Conservation (phyloP, 2,329 filamentous ascomycete genomes). For the Alternaria novae-zelandiae region DNA sequence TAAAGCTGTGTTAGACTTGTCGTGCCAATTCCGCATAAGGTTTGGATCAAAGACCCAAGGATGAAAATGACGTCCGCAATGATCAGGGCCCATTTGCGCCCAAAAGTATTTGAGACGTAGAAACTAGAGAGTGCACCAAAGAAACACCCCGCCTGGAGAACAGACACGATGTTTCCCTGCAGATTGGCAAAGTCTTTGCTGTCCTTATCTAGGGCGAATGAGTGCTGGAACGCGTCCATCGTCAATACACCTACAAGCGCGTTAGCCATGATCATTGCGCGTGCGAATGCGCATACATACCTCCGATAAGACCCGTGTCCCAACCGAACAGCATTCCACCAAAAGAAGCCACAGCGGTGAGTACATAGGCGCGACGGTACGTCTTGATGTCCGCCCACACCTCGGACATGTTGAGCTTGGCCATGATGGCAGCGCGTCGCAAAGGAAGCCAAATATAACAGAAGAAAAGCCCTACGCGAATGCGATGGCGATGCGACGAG, state of each 20-base stretch:
- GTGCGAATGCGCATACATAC: neutral
- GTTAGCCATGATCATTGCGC: neutral
- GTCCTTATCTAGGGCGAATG: constrained; percentile 46
- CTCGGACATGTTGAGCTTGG: constrained; percentile 38
- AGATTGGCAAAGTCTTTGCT: constrained; percentile 47
- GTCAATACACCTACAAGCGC: constrained; percentile 46
- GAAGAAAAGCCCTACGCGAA: neutral
- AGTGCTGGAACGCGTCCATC: constrained; percentile 53
- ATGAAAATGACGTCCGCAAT: constrained; percentile 53
- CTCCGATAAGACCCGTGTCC: constrained; percentile 46
- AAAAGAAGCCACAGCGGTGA: constrained; percentile 53
- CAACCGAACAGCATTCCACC: constrained; percentile 49
- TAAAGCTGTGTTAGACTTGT: constrained; percentile 49
- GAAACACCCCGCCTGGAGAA: constrained; percentile 54
- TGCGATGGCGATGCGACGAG: neutral
- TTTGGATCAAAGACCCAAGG: constrained; percentile 51
- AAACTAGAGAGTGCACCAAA: constrained; percentile 53
- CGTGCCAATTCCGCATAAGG: constrained; percentile 45
- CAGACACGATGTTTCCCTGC: constrained; percentile 54
- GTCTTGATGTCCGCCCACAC: constrained; percentile 50
- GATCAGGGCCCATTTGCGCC: constrained; percentile 51
- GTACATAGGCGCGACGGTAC: constrained; percentile 49
- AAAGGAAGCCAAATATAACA: neutral
- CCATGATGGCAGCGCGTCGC: constrained; percentile 30
- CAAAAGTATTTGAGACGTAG: constrained; percentile 52